phyloP scores from a whole-genome alignment of 768 basidiomycete genomes.

The Rossbeevera mucosa region DNA sequence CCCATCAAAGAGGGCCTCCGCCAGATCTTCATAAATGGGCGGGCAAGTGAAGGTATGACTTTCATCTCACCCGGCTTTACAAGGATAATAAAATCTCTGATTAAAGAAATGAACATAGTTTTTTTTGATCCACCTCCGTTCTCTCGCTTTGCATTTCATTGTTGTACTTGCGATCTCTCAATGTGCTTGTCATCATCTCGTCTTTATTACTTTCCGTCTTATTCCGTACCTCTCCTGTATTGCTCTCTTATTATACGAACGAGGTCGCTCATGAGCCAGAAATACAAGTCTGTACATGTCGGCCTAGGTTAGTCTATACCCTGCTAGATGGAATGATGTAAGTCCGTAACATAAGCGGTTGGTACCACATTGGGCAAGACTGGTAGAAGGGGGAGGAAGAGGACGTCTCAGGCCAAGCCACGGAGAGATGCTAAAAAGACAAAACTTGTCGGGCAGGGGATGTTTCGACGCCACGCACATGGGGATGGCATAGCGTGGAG shows the following conservation, averaged over 20 bases:
- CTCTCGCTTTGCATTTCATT: conserved; percentile 10
- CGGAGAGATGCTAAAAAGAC: not conserved
- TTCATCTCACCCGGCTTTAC: not conserved
- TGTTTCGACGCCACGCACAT: not conserved
- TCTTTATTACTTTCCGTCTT: conserved; percentile 24
- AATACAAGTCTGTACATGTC: not conserved
- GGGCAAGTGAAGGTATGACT: conserved; percentile 5
- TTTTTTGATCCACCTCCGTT: conserved; percentile 1
- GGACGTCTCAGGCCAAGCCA: not conserved
- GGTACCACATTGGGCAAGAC: not conserved
- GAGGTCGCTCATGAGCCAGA: not conserved
- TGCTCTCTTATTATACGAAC: conserved; percentile 19
- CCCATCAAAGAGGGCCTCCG: conserved; percentile 16
- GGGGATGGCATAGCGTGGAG: conserved; percentile 1
- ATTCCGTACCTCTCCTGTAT: conserved; percentile 28
- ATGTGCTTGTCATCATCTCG: conserved; percentile 20
- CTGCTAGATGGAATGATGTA: not conserved
- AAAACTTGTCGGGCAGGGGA: not conserved
- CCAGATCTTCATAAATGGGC: conserved; percentile 15
- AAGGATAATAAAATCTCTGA: not conserved
- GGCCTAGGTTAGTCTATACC: not conserved
- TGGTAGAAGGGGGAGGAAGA: conserved; percentile 5
- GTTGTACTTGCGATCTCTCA: conserved; percentile 30
- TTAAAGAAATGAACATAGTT: not conserved
- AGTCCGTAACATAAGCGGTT: not conserved